Evolutionary conservation across 2,329 filamentous ascomycete species (phyloP), one percentile per base, ranked within the genome.

Genomic region (Myriosclerotinia curreyana): DNA sequence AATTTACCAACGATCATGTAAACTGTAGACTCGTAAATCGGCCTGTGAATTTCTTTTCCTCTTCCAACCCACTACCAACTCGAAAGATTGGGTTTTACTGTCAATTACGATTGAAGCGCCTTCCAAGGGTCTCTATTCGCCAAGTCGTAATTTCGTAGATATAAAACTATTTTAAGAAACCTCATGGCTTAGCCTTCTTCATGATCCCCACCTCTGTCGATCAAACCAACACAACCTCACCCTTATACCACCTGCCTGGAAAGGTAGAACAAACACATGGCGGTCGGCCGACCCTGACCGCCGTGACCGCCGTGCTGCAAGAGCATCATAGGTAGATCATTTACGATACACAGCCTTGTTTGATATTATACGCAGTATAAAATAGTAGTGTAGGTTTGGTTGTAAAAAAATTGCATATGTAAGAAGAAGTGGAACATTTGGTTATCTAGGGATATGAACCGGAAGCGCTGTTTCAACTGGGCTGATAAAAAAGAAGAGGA

Each of bases 121-220:
- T 17, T 36, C 44, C 42, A 36, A 36, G 55, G 31, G 42, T 12
- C 20, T 38, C 31, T 28, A 42, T n/a, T 15, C 22, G 5, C 22
- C 22, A 15, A 12, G 14, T 14, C 5, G 6, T 38, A 28, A 20
- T 22, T 12, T 48, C n/a, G 55, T 34, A 58, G 14, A 25, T 25
- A 36, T 36, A 31, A 55, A 58, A 25, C 55, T 58, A 58, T 58
- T 58, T 58, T 58, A 58, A 58, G 55, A 58, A 58, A 38, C 31
- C n/a, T 48, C 31, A 48, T 48, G 42, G 14, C 42, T 58, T 31
- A 36, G 28, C 42, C 42, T 36, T 58, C 48, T 25, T 8, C 50
- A 38, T 36, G 20, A 58, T 36, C 42, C 20, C 55, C 55, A 48
- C 55, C n/a, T 58, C 28, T 48, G 55, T 48, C 55, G 55, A 58